Conservation (phyloP, 768 basidiomycete genomes). For the Lactarius hengduanensis region DNA sequence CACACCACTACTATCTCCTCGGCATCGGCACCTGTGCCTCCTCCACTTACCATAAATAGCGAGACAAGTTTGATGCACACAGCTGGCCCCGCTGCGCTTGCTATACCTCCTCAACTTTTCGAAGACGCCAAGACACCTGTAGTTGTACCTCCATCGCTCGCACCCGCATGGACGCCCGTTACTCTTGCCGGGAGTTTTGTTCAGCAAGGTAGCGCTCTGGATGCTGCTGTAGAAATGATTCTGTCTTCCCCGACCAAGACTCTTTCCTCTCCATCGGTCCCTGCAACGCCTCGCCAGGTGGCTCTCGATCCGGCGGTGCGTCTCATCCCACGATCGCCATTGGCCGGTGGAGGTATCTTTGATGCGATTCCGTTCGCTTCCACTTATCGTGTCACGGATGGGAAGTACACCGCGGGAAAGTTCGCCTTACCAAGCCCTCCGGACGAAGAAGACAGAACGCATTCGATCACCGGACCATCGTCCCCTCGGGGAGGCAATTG, state of each 20-base stretch:
- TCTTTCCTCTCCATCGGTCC: slow-evolving; percentile 36
- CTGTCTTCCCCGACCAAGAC: slow-evolving; percentile 54
- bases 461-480: slow-evolving; percentile 16
- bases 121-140: slow-evolving; percentile 33
- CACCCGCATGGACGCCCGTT: slow-evolving; percentile 35
- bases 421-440: slow-evolving; percentile 68
- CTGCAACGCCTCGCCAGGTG: slow-evolving; percentile 16
- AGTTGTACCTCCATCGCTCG: slow-evolving; percentile 35
- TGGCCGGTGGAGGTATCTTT: slow-evolving; percentile 42
- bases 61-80: slow-evolving; percentile 34
- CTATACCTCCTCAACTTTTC: slow-evolving; percentile 38
- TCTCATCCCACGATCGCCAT: slow-evolving; percentile 27
- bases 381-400: slow-evolving; percentile 61
- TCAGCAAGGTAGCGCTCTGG: slow-evolving; percentile 30
- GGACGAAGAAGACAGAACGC: slow-evolving; percentile 40
- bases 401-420: slow-evolving; percentile 74
- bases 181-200: slow-evolving; percentile 25
- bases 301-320: slow-evolving; percentile 29
- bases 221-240: slow-evolving; percentile 42
- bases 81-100: slow-evolving; percentile 36
- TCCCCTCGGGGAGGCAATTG: slow-evolving; percentile 45
- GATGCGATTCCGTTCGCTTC: slow-evolving; percentile 74
- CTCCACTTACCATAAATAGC: slow-evolving; percentile 27
- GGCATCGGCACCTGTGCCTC: slow-evolving; percentile 27
- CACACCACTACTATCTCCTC: slow-evolving; percentile 39